phyloP scores from a whole-genome alignment of 2,329 filamentous ascomycete genomes.

The Aspergillus persii region DNA sequence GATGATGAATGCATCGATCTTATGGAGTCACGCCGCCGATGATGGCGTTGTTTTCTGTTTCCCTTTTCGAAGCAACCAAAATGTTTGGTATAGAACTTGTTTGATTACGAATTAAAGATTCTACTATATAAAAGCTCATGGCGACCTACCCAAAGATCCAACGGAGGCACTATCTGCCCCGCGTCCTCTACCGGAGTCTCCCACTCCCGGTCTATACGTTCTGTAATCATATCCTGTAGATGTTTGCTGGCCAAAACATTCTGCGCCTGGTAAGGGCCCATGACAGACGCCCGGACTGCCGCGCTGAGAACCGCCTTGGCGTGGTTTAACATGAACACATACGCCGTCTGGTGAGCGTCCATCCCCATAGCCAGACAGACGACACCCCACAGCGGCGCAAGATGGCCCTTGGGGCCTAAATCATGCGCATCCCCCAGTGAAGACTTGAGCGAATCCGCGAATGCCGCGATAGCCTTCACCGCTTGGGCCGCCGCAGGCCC shows the following conservation, averaged over 20 bases:
- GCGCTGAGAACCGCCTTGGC: constrained; percentile 62
- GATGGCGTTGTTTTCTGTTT: constrained; percentile 3
- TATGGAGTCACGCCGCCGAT: constrained; percentile 20
- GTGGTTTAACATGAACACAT: constrained; percentile 64
- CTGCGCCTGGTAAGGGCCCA: constrained; percentile 66
- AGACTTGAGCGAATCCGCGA: constrained; percentile 40
- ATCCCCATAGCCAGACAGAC: constrained; percentile 55
- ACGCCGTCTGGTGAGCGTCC: constrained; percentile 53
- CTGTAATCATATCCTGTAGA: constrained; percentile 52
- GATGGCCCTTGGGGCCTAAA: constrained; percentile 51
- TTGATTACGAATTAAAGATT: constrained; percentile 62
- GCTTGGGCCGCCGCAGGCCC: constrained; percentile 19
- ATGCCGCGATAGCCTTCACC: constrained; percentile 33
- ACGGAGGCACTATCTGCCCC: constrained; percentile 58
- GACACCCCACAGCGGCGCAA: constrained; percentile 61
- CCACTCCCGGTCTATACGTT: constrained; percentile 51
- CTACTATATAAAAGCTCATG: constrained; percentile 65
- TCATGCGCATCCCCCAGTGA: constrained; percentile 29
- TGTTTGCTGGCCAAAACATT: constrained; percentile 54
- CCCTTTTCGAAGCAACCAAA: background rate
- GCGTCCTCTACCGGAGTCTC: constrained; percentile 52
- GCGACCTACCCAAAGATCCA: constrained; percentile 64
- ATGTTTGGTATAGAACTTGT: constrained; percentile 6
- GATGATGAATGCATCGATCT: constrained; percentile 23
- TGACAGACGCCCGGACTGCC: constrained; percentile 60